Evolutionary conservation across 2,329 filamentous ascomycete species (phyloP).

Genomic region (Fusarium sp.): DNA sequence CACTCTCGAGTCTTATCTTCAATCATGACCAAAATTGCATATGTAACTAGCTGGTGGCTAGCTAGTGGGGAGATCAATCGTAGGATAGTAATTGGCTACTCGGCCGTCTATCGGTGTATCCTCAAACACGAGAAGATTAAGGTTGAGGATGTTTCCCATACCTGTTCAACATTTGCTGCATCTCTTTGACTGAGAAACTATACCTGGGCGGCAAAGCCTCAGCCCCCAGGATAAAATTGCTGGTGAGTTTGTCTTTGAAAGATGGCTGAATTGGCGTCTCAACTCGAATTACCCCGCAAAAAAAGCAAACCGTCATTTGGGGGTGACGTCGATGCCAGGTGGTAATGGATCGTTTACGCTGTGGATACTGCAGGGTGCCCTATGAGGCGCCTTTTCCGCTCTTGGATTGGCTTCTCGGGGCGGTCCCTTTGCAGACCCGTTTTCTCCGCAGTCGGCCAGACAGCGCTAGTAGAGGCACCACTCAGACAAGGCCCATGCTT

Average conservation of each 20-base stretch:
- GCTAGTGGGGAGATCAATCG: constrained; percentile 20
- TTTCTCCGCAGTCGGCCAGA: constrained; percentile 26
- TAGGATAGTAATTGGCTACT: background rate
- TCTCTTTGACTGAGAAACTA: constrained; percentile 15
- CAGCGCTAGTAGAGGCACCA: constrained; percentile 18
- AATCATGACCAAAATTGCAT: constrained; percentile 1
- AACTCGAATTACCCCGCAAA: constrained; percentile 40
- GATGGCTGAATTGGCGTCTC: constrained; percentile 4
- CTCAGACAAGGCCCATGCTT: background rate
- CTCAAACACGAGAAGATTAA: background rate
- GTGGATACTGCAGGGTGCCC: constrained; percentile 18
- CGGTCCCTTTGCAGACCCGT: constrained; percentile 31
- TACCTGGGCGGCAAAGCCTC: constrained; percentile 22
- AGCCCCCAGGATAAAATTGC: constrained; percentile 16
- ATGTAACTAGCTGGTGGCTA: background rate
- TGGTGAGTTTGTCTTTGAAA: constrained; percentile 16
- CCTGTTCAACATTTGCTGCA: background rate
- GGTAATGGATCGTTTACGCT: constrained; percentile 10
- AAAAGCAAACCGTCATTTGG: constrained; percentile 21
- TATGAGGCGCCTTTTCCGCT: constrained; percentile 18
- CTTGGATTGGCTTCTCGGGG: constrained; percentile 30
- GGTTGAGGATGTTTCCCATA: background rate
- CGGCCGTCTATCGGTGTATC: constrained; percentile 4
- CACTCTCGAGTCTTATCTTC: background rate
- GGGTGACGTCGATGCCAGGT: constrained; percentile 41